Base-by-base conservation (phyloP, 495 filamentous ascomycete genomes). In the Mycothermus thermophilus region DNA sequence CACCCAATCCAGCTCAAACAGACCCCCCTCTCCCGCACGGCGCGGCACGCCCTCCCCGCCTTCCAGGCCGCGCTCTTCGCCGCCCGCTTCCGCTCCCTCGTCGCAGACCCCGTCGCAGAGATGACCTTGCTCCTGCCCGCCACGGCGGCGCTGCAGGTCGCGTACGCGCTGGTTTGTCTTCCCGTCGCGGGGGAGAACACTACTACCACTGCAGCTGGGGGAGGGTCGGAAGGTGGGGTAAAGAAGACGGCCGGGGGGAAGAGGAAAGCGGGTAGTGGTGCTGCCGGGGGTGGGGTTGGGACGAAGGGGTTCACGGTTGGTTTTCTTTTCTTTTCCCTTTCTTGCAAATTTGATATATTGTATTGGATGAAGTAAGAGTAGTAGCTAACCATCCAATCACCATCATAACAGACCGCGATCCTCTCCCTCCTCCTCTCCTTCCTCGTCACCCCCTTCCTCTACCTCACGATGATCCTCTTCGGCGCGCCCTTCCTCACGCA, bases 401-500 rank as follows among this genome's bases (percentile, higher is more conserved):
- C 20, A 9, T 20, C 20, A 37, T 44, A 6, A 31, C 41, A 93
- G 85, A 67, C 69, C 4, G 51, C 56, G 0, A 47, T 80, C 33
- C 62, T 85, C 10, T 71, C 79, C 25, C 54, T 79, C 38, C 51
- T 82, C 25, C 64, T 93, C 34, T 55, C 72, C 14, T 26, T 55
- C 30, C 35, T 67, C 21, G 68, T 72, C 11, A 69, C 73, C 0
- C 77, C 77, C 15, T 47, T 73, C 29, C 60, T 92, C 19, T 62
- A 75, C 42, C 54, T 69, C 35, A 50, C 76, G 15, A 66, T 92
- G 43, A 65, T 96, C 49, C 75, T 94, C 34, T 88, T 95, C 58
- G 92, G 90, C 40, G 90, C 88, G 10, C 90, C 90, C 0, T 54
- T 90, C 34, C 85, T 83, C 12, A 87, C 85, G 0, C 86, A 94